Evolutionary conservation across 768 basidiomycete genomes (phyloP), one percentile per base, ranked within the genome.

Genomic region (Naganishia friedmannii): DNA sequence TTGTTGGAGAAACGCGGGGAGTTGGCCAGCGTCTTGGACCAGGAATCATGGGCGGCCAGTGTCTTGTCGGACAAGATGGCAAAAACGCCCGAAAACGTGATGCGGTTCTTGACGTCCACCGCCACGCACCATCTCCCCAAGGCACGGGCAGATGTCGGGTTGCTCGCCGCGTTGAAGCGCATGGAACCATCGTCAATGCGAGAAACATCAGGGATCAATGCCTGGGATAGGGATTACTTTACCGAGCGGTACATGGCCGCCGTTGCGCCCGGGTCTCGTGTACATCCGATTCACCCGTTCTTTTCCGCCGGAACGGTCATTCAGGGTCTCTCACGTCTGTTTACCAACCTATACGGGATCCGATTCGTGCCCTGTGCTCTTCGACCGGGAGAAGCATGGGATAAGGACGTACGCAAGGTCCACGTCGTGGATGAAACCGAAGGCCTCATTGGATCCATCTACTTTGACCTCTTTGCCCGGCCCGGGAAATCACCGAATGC

Each of bases 201-300:
- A 83, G 26, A 84, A 87, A 1, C 82, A 84, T 0, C 15, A 0
- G 81, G 84, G 26, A 87, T 98, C 63, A 87, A 95, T 73, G 89
- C 93, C n/a, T 99, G 96, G 96, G 96, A 98, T 82, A 86, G 93
- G 73, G 94, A 97, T 74, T 95, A 89, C 78, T 97, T 93, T 80
- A 90, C 91, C 69, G 78, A 81, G 39, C 72, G 73, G 29, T 73
- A 77, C 28, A 53, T 75, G 21, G 42, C 72, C 54, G 69, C 73
- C 1, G 66, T 76, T 15, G 58, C 78, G 5, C 89, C 92, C 2
- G 72, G 73, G 0, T 60, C 75, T 0, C 67, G 73, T 6, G 65
- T 31, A 87, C 90, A 68, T 83, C 90, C 79, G 82, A 90, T 71
- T 82, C 92, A 71, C 87, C 79, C 83, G 0, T 84, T 79, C 76